A percentile compares a stretch with the other conserved stretches of the same genome.
These are phyloP conservation scores for Colletotrichum scovillei DNA, from an alignment of 2,329 filamentous ascomycete genomes.

Conservation along the genomic window DNA sequence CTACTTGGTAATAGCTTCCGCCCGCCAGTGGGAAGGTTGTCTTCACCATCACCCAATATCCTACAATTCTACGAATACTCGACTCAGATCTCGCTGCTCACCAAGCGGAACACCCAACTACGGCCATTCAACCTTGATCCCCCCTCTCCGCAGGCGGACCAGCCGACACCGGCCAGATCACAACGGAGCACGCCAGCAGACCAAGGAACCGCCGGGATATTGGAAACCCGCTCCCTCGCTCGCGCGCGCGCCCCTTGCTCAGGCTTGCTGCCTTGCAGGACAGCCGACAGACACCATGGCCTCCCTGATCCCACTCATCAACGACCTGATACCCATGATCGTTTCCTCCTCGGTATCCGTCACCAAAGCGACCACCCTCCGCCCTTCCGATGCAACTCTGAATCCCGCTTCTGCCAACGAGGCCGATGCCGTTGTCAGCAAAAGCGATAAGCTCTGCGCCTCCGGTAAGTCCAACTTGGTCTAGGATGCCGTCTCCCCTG, in stretches of 20 bases:
- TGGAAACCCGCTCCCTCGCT: background rate
- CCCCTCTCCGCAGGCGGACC: background rate
- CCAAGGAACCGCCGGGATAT: background rate
- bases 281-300: conserved; percentile 52
- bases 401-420: conserved; percentile 48
- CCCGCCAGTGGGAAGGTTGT: conserved; percentile 21
- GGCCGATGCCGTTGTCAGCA: conserved; percentile 69
- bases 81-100: conserved; percentile 1
- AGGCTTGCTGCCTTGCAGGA: background rate
- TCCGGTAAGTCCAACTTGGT: conserved; percentile 60
- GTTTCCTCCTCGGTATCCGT: conserved; percentile 69
- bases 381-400: conserved; percentile 48
- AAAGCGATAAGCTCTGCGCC: conserved; percentile 74
- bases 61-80: background rate
- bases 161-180: conserved; percentile 19
- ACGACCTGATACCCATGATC: conserved; percentile 70
- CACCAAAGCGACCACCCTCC: conserved; percentile 51
- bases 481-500: conserved; percentile 5
- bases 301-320: conserved; percentile 65
- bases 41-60: conserved; percentile 1
- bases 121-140: background rate
- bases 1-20: conserved; percentile 34
- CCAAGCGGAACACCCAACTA: background rate
- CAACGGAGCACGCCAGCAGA: conserved; percentile 6
- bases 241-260: background rate